phyloP scores from a whole-genome alignment of 257 asterid species.

The Cordia subcordata region DNA sequence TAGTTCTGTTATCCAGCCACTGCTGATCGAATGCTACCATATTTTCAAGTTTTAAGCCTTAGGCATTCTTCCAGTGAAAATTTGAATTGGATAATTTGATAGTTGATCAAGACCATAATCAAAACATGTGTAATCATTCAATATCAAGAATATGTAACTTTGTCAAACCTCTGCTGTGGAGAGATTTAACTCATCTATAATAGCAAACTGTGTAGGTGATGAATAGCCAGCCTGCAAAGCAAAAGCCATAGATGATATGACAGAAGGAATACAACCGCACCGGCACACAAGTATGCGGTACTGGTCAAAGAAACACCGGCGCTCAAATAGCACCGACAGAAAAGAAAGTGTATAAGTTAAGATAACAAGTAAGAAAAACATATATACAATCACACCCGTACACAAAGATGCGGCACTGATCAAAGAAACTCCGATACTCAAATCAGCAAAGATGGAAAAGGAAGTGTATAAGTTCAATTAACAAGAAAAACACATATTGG shows the following conservation, averaged over 20 bases:
- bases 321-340: too few relatives aligned
- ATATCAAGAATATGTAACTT: neutral
- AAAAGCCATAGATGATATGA: neutral
- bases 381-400: too few relatives aligned
- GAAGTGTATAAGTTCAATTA: neutral
- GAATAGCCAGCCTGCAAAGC: conserved; percentile 80
- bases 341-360: too few relatives aligned
- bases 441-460: neutral
- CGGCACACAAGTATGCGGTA: too few relatives aligned
- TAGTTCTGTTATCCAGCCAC: too few relatives aligned
- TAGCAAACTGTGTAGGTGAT: conserved; percentile 84
- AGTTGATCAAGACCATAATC: neutral
- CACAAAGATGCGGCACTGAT: too few relatives aligned
- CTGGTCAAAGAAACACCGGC: neutral
- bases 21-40: too few relatives aligned
- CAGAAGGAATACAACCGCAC: neutral
- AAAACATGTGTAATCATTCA: neutral
- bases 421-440: too few relatives aligned
- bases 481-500: neutral
- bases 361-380: neutral
- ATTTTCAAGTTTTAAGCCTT: too few relatives aligned
- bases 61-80: too few relatives aligned
- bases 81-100: neutral
- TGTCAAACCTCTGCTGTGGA: conserved; percentile 74
- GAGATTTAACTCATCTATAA: conserved; percentile 61